phyloP scores from a whole-genome alignment of 805 yeast genomes.

The Kodamaea leandrae region DNA sequence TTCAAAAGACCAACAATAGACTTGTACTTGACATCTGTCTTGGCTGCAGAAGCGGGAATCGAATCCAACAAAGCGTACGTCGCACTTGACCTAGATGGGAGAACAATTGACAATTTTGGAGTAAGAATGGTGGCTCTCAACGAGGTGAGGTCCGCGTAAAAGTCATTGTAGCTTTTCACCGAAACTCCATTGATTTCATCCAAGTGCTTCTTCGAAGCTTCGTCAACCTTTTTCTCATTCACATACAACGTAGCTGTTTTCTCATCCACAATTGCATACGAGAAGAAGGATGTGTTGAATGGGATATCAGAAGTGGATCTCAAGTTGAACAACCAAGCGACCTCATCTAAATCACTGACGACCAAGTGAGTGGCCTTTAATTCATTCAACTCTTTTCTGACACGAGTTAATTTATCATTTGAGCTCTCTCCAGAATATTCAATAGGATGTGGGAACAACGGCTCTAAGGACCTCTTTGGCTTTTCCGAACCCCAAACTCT shows the following conservation, averaged over 20 bases:
- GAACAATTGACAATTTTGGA: conserved; percentile 22
- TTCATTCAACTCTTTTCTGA: conserved; percentile 30
- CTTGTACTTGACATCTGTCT: conserved; percentile 21
- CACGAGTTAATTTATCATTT: conserved; percentile 26
- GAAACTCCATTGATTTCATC: conserved; percentile 24
- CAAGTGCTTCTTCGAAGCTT: conserved; percentile 28
- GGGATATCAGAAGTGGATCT: conserved; percentile 76
- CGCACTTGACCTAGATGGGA: conserved; percentile 31
- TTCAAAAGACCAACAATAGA: conserved; percentile 52
- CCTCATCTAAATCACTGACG: conserved; percentile 77
- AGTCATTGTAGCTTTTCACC: conserved; percentile 51
- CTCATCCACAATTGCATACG: conserved; percentile 47
- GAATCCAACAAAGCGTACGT: conserved; percentile 31
- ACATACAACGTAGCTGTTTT: conserved; percentile 50
- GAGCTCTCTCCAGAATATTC: conserved; percentile 36
- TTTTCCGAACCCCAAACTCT: conserved; percentile 36
- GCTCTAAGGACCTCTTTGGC: conserved; percentile 34
- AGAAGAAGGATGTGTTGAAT: conserved; percentile 82
- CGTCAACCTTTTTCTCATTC: conserved; percentile 43
- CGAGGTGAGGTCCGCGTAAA: conserved; percentile 54
- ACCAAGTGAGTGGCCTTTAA: conserved; percentile 39
- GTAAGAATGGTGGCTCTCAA: conserved; percentile 20
- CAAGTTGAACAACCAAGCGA: conserved; percentile 86
- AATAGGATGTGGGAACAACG: conserved; percentile 29
- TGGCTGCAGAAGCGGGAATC: conserved; percentile 30